Evolutionary conservation across 148 eudicot genomes (phyloP).

Genomic region (Simmondsia chinensis): DNA sequence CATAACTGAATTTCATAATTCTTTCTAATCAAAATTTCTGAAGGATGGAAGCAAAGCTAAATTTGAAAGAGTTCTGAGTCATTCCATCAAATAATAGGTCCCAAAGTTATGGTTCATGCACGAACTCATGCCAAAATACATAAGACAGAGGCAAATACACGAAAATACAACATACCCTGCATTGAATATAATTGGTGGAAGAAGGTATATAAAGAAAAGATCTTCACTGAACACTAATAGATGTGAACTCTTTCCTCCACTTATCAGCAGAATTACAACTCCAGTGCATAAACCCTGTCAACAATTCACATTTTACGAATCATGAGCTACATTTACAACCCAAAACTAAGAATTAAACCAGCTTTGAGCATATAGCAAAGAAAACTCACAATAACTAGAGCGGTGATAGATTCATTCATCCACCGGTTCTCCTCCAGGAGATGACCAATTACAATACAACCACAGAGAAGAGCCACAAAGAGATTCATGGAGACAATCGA

Average conservation of each 20-base stretch:
- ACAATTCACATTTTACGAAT: not conserved
- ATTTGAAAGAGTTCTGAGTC: too few species aligned
- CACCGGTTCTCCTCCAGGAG: slow-evolving; percentile 65
- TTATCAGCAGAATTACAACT: slow-evolving; percentile 38
- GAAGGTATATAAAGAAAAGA: slow-evolving; percentile 71
- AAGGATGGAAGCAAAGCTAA: too few species aligned
- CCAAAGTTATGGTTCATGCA: not conserved
- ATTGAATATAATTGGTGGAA: slow-evolving; percentile 74
- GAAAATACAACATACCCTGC: slow-evolving; percentile 44
- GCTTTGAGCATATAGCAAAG: not conserved
- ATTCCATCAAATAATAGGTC: too few species aligned
- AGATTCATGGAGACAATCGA: slow-evolving; percentile 59
- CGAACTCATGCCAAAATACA: not conserved
- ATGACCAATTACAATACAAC: slow-evolving; percentile 63
- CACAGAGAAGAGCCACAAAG: slow-evolving; percentile 61
- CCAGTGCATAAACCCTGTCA: slow-evolving; percentile 60
- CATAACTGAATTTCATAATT: too few species aligned
- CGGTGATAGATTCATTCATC: slow-evolving; percentile 67
- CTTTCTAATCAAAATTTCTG: too few species aligned
- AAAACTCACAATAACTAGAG: slow-evolving; percentile 44
- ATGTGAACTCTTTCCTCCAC: slow-evolving; percentile 54
- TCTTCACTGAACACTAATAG: slow-evolving; percentile 62
- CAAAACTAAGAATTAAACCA: not conserved
- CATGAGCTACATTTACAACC: not conserved
- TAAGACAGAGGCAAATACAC: not conserved